These are phyloP conservation scores for Suhomyces pyralidae DNA, from an alignment of 805 yeast species.

Conservation along the genomic window DNA sequence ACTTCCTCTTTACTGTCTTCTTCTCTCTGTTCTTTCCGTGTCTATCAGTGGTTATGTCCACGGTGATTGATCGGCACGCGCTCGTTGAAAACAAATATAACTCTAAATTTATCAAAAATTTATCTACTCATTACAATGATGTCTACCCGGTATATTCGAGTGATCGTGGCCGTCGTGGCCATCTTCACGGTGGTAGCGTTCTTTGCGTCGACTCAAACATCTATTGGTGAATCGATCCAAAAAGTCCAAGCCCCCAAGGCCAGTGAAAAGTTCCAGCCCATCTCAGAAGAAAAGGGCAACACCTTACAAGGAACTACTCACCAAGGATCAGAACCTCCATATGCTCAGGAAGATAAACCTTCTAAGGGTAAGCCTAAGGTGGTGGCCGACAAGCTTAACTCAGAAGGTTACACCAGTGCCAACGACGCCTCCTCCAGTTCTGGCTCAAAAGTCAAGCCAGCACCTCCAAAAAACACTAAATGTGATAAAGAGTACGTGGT, in stretches of 20 bases:
- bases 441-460: conserved; percentile 1
- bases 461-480: not conserved
- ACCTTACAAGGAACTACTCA: conserved; percentile 35
- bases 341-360: conserved; percentile 17
- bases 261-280: conserved; percentile 20
- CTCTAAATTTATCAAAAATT: too few species aligned
- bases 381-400: conserved; percentile 22
- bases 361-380: conserved; percentile 14
- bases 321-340: conserved; percentile 34
- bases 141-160: conserved; percentile 50
- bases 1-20: too few species aligned
- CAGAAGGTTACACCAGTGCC: not conserved
- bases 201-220: conserved; percentile 44
- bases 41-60: not conserved
- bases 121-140: conserved; percentile 19
- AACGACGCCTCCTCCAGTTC: not conserved
- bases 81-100: not conserved
- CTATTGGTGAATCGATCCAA: conserved; percentile 31
- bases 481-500: conserved; percentile 66
- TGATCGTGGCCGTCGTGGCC: conserved; percentile 49
- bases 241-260: conserved; percentile 26
- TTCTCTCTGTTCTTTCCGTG: too few species aligned
- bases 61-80: not conserved
- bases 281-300: conserved; percentile 16
- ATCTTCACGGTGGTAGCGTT: conserved; percentile 49